These are phyloP conservation scores for Corymbia citriodora DNA, from an alignment of 441 rosid species.

Conservation along the genomic window DNA sequence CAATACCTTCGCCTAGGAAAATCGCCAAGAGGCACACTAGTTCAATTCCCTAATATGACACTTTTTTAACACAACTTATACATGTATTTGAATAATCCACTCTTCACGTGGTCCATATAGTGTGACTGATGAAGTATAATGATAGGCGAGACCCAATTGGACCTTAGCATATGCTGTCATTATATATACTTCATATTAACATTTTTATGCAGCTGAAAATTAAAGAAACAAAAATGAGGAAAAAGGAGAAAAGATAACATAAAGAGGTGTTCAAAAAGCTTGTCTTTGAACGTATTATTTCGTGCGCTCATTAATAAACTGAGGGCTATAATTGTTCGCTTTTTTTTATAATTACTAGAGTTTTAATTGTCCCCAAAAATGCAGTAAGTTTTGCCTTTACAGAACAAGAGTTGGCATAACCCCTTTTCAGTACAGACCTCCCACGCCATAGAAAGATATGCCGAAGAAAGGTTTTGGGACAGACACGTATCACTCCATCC, in stretches of 20 bases:
- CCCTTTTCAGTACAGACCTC: neutral
- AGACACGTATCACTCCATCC: neutral
- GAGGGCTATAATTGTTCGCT: neutral
- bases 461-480: neutral
- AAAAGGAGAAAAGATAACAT: neutral
- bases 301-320: neutral
- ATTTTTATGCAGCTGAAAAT: neutral
- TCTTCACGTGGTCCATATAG: neutral
- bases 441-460: neutral
- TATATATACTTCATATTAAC: neutral
- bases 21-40: accelerated
- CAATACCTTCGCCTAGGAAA: accelerated
- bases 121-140: neutral
- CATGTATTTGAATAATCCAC: neutral
- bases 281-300: neutral
- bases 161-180: neutral
- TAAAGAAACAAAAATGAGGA: neutral
- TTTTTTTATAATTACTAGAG: neutral
- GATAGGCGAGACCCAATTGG: neutral
- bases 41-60: neutral
- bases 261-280: neutral
- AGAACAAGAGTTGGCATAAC: neutral
- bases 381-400: neutral
- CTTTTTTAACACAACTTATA: neutral
- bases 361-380: neutral